Base-by-base conservation (phyloP, 805 yeast genomes). In the Hanseniaspora mollemarum region DNA sequence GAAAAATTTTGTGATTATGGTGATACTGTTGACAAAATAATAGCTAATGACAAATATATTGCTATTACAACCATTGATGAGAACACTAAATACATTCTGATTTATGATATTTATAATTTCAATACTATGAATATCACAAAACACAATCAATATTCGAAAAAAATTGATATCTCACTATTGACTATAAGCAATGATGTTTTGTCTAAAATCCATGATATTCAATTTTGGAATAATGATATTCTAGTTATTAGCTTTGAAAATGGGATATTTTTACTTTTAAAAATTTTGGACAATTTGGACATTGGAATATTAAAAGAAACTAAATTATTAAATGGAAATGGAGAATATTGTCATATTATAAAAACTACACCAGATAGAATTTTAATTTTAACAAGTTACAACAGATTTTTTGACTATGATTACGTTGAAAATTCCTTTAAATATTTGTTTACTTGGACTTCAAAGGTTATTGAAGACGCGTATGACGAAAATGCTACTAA, bases 211-310 rank as follows among this genome's bases (percentile, higher is more conserved):
- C 28, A 33, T 13, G 19, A n/a, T 2, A n/a, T 48, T 10, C 39
- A 48, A n/a, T 40, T 48, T 26, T 48, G 51, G 51, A 48, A 39
- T 9, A 22, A 48, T 40, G 35, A 48, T 13, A 33, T 40, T 40
- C 40, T 48, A 6, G 10, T 48, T 10, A 37, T 48, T 1, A 33
- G 33, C 15, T 32, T 40, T 2, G 28, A 35, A 15, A 40, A 48
- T 48, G 51, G 51, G 7, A 13, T 31, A 3, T 19, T 40, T 21
- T 6, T 21, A 3, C 4, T 40, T 5, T 33, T 48, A 12, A 48
- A 48, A 19, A 28, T 48, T 8, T 19, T 40, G 8, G 35, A 31
- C 15, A 10, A 36, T 21, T 13, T 46, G 19, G 22, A 18, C 2
- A 18, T 39, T 12, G 28, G 37, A 6, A 16, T 24, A n/a, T 39